Conservation (phyloP, 2,329 filamentous ascomycete species). For the Cladosporium cucumerinum region DNA sequence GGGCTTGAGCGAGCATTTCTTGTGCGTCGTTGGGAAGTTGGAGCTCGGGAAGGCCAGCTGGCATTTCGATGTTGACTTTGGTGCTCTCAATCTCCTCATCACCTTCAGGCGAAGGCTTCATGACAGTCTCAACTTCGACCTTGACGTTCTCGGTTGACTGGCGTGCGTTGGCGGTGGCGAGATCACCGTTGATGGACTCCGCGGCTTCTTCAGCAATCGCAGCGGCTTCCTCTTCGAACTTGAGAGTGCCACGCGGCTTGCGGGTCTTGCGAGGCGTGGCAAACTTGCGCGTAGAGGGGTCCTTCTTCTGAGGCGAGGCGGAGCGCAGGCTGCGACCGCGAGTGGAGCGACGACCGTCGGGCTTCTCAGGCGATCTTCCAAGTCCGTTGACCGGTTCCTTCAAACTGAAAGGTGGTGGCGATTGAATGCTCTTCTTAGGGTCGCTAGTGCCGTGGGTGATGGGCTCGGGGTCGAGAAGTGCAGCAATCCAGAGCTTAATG, state of each 20-base stretch:
- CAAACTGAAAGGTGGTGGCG: conserved; percentile 71
- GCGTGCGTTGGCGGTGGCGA: conserved; percentile 15
- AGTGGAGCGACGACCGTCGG: conserved; percentile 25
- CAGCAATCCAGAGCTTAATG: conserved; percentile 81
- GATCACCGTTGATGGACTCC: conserved; percentile 23
- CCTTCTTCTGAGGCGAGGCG: conserved; percentile 44
- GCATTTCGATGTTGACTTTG: conserved; percentile 72
- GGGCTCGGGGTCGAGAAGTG: conserved; percentile 83
- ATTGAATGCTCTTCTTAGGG: conserved; percentile 62
- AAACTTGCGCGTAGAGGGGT: conserved; percentile 42
- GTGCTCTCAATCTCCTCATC: conserved; percentile 72
- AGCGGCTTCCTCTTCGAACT: conserved; percentile 28
- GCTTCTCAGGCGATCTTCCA: conserved; percentile 27
- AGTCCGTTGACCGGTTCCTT: conserved; percentile 29
- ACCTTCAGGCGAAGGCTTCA: conserved; percentile 48
- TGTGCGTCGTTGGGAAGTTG: conserved; percentile 74
- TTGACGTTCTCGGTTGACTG: conserved; percentile 53
- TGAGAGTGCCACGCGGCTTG: conserved; percentile 37
- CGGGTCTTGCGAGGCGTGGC: conserved; percentile 55
- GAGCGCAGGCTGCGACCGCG: conserved; percentile 57
- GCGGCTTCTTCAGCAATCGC: conserved; percentile 25
- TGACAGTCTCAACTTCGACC: conserved; percentile 66
- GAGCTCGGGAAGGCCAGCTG: conserved; percentile 62
- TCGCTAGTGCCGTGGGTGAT: conserved; percentile 66
- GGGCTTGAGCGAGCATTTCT: conserved; percentile 80